Conservation (phyloP, 805 yeast genomes). For the Sporopachydermia quercuum region DNA sequence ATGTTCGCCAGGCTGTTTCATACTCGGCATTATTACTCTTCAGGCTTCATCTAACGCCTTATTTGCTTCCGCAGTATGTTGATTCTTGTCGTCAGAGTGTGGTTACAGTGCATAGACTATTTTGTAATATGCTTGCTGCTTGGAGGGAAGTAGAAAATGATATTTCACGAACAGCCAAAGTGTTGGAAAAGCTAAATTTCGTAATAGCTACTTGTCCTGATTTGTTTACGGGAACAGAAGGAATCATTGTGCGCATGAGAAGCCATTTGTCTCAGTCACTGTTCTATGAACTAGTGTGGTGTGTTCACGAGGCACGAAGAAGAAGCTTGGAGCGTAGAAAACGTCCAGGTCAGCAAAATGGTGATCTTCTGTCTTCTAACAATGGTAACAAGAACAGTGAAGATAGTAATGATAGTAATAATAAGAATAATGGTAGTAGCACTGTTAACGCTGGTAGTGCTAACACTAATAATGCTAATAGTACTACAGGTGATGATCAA, state of each 20-base stretch:
- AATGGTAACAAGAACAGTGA: constrained; percentile 6
- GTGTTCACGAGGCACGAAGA: constrained; percentile 86
- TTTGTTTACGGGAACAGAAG: constrained; percentile 53
- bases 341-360: constrained; percentile 8
- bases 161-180: constrained; percentile 81
- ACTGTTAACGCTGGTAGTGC: constrained; percentile 4
- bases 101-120: constrained; percentile 81
- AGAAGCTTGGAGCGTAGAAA: constrained; percentile 32
- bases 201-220: constrained; percentile 82
- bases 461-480: constrained; percentile 9
- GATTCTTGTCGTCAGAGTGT: constrained; percentile 87
- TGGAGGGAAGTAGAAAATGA: constrained; percentile 89
- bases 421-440: constrained; percentile 8
- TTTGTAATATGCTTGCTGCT: constrained; percentile 75
- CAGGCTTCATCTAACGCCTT: constrained; percentile 67
- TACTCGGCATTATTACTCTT: constrained; percentile 68
- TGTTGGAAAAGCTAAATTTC: constrained; percentile 74
- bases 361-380: too few relatives aligned
- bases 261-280: constrained; percentile 84
- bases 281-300: constrained; percentile 86
- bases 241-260: constrained; percentile 76
- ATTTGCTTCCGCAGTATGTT: constrained; percentile 52
- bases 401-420: constrained; percentile 19
- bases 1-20: constrained; percentile 74
- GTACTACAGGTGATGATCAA: constrained; percentile 6